Evolutionary conservation across 148 eudicot species (phyloP).

Genomic region (Heliamphora exappendiculata): DNA sequence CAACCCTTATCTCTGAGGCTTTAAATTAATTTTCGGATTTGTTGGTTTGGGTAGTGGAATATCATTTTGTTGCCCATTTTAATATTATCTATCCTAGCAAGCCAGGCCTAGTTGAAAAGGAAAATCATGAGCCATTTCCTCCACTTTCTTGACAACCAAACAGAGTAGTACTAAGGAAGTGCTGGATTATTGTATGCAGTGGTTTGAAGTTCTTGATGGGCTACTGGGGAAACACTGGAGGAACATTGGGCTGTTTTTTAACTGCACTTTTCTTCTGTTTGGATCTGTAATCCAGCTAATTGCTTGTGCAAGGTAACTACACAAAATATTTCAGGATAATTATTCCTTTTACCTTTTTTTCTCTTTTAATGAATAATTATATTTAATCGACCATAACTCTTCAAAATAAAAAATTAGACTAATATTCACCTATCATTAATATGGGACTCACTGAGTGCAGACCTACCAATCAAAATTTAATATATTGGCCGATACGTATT

Average conservation of each 20-base stretch:
- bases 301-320: conserved; percentile 63
- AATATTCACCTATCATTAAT: too few relatives aligned
- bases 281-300: conserved; percentile 72
- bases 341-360: not conserved
- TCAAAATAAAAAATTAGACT: too few relatives aligned
- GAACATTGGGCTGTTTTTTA: conserved; percentile 55
- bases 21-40: not conserved
- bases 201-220: conserved; percentile 81
- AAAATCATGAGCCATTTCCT: not conserved
- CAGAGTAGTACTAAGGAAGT: not conserved
- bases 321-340: not conserved
- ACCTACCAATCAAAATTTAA: too few relatives aligned
- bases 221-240: conserved; percentile 66
- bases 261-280: conserved; percentile 65
- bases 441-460: too few relatives aligned
- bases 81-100: too few relatives aligned
- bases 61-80: not conserved
- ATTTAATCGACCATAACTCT: too few relatives aligned
- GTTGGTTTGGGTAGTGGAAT: not conserved
- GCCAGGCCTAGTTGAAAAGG: not conserved
- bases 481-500: too few relatives aligned
- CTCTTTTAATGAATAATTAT: too few relatives aligned
- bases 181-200: conserved; percentile 33
- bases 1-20: not conserved
- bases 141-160: conserved; percentile 6